Evolutionary conservation across 495 filamentous ascomycete species (phyloP).

Genomic region (Aspergillus sclerotioniger): DNA sequence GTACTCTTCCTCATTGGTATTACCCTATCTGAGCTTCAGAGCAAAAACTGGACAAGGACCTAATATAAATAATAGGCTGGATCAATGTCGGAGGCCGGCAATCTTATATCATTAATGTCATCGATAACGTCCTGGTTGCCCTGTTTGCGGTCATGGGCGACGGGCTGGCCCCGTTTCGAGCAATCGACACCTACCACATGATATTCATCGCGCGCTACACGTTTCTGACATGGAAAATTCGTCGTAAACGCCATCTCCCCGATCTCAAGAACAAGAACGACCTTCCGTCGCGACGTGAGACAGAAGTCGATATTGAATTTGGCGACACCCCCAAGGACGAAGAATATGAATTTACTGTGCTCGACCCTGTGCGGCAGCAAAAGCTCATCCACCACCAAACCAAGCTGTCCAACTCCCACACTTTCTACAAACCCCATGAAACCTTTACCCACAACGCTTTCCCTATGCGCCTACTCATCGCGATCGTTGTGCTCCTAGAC

Average conservation of each 20-base stretch:
- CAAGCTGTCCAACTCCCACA: slow-evolving; percentile 73
- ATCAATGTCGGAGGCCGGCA: slow-evolving; percentile 75
- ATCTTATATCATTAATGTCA: slow-evolving; percentile 67
- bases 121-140: slow-evolving; percentile 74
- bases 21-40: not conserved
- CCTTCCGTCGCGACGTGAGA: slow-evolving; percentile 52
- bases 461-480: slow-evolving; percentile 65
- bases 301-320: slow-evolving; percentile 47
- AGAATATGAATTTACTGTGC: slow-evolving; percentile 55
- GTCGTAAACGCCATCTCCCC: slow-evolving; percentile 59
- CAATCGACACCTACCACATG: slow-evolving; percentile 81
- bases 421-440: slow-evolving; percentile 84
- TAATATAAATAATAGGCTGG: slow-evolving; percentile 51
- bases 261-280: slow-evolving; percentile 70
- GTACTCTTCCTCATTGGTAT: slow-evolving; percentile 75
- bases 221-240: slow-evolving; percentile 68
- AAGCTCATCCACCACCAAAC: slow-evolving; percentile 67
- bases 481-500: slow-evolving; percentile 72
- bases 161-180: slow-evolving; percentile 71
- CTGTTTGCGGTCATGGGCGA: slow-evolving; percentile 77
- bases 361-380: slow-evolving; percentile 59
- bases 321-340: slow-evolving; percentile 37
- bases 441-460: slow-evolving; percentile 77
- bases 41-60: not conserved
- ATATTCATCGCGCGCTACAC: slow-evolving; percentile 66